Evolutionary conservation across 495 filamentous ascomycete genomes (phyloP).

Genomic region (Evansstolkia leycettana): DNA sequence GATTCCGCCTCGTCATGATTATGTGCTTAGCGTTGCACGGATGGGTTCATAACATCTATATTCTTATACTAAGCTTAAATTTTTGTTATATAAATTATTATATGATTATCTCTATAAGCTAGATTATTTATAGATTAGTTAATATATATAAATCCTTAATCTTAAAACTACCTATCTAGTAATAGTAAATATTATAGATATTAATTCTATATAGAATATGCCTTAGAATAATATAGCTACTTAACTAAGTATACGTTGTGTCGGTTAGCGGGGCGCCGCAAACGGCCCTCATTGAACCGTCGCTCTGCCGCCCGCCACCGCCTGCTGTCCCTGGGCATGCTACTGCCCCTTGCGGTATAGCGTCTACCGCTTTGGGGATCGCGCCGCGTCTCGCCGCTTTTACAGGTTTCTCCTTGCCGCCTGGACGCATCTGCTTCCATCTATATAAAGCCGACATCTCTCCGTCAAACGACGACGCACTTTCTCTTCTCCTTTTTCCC

Average conservation of each 20-base stretch:
- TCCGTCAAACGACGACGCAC: conserved; percentile 7
- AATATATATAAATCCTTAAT: no score
- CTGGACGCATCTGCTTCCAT: conserved; percentile 3
- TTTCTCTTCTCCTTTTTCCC: conserved; percentile 7
- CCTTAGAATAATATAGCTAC: neutral
- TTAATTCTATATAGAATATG: no score
- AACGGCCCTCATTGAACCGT: conserved; percentile 3
- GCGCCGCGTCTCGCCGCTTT: conserved; percentile 7
- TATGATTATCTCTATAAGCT: no score
- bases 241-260: neutral
- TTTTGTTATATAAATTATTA: no score
- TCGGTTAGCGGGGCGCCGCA: conserved; percentile 1
- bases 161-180: no score
- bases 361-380: conserved; percentile 3
- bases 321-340: conserved; percentile 1
- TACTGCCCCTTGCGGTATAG: conserved; percentile 1
- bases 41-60: no score
- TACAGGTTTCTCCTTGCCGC: conserved; percentile 6
- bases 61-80: no score
- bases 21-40: no score
- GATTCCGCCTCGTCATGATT: no score
- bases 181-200: no score
- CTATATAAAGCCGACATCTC: conserved; percentile 9
- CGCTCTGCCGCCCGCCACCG: conserved; percentile 1
- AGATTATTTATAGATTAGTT: no score